Conservation (phyloP, 441 rosid species). For the Melastoma candidum region DNA sequence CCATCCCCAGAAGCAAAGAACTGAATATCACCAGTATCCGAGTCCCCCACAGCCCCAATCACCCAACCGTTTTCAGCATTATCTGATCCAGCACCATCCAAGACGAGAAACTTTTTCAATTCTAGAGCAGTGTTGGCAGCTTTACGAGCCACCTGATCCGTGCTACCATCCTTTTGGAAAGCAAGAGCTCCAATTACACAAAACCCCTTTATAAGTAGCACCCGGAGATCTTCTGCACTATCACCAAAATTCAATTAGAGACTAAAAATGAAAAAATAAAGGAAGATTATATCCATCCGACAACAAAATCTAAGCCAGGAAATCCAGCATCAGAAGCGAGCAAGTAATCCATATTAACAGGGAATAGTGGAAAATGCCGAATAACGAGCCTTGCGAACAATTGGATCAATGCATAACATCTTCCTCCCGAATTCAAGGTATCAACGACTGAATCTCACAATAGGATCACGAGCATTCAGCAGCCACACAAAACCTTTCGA, state of each 20-base stretch:
- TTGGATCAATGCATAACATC: too few species aligned
- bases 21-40: constrained; percentile 28
- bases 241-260: not conserved
- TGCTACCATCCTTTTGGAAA: constrained; percentile 22
- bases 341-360: too few species aligned
- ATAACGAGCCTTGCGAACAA: too few species aligned
- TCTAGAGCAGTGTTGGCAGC: constrained; percentile 45
- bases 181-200: constrained; percentile 61
- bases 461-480: too few species aligned
- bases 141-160: constrained; percentile 34
- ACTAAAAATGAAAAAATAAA: not conserved
- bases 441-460: too few species aligned
- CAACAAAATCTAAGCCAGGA: not conserved
- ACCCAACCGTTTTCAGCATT: constrained; percentile 12
- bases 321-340: too few species aligned
- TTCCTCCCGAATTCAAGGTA: too few species aligned
- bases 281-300: not conserved
- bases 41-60: constrained; percentile 56
- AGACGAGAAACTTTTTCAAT: constrained; percentile 38
- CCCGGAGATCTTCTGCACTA: constrained; percentile 55
- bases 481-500: too few species aligned
- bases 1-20: constrained; percentile 44
- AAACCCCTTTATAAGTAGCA: constrained; percentile 64
- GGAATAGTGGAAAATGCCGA: too few species aligned
- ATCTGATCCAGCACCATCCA: constrained; percentile 24